Base-by-base conservation (phyloP, 140 eudicot genomes). In the Ambrosia hybrid region DNA sequence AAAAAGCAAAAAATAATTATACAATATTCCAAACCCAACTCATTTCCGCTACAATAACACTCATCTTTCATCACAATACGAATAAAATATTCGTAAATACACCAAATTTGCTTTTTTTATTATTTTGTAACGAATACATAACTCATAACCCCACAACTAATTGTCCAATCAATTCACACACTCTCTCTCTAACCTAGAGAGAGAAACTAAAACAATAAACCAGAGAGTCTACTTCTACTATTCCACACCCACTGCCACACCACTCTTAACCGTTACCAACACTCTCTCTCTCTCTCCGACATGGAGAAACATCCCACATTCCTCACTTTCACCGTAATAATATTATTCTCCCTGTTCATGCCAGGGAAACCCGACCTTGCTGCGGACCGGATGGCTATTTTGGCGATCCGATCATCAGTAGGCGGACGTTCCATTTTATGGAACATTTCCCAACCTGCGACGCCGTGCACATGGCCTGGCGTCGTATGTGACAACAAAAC, bases 341-440 rank as follows among this genome's bases (percentile, higher is more conserved):
- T 78, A 65, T 49, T 83, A 7, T 10, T 55, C 58, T 8, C 76
- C 70, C 57, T 75, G 52, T 67, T 62, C 67, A 16, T 77, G 73
- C n/a, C 85, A 67, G 71, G 57, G 1, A 58, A 73, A 39, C 67
- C 90, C 0, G 93, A 87, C 83, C 81, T 87, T 0, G 45, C 77
- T 78, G 73, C 80, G 68, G 90, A 85, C 73, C 39, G 83, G 65
- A 34, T 76, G 10, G 87, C 89, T 21, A 85, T 87, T 66, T 64
- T 87, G 10, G 75, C 84, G 14, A 85, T 87, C 79, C 90, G 94
- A 6, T 70, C 88, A 12, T 56, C 90, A 36, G 82, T 87, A 9
- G 86, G 90, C 56, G 94, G 94, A 55, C 65, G 93, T 68, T 73
- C 86, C 72, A 79, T 84, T 66, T 52, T 84, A 46, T 87, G 93